phyloP scores from a whole-genome alignment of 83 land plant genomes.

The Larix sibirica region DNA sequence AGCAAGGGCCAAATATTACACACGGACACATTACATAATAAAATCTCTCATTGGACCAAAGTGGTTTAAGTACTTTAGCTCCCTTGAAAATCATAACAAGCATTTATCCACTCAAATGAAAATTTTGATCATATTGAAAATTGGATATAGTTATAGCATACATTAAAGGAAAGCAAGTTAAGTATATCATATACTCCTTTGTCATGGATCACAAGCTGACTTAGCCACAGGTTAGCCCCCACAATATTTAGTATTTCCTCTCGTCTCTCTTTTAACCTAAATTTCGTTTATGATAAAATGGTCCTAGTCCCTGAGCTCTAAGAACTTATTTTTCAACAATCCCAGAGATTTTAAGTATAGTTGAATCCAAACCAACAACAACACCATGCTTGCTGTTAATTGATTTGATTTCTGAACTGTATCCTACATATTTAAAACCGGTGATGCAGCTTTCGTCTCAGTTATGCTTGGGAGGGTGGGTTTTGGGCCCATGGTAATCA shows the following conservation, averaged over 20 bases:
- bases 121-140: neutral
- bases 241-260: too few species aligned
- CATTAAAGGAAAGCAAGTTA: neutral
- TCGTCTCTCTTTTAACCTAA: neutral
- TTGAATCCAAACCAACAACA: neutral
- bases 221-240: too few species aligned
- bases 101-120: neutral
- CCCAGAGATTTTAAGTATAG: neutral
- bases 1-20: neutral
- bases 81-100: neutral
- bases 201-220: too few species aligned
- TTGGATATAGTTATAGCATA: slow-evolving; percentile 1
- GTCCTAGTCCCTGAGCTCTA: neutral
- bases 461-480: slow-evolving; percentile 19
- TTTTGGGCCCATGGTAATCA: slow-evolving; percentile 14
- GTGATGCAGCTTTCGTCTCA: neutral
- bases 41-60: neutral
- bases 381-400: neutral
- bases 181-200: neutral
- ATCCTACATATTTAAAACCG: neutral
- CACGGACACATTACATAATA: neutral
- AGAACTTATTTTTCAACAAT: neutral
- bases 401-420: neutral
- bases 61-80: neutral
- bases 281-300: neutral